Base-by-base conservation (phyloP, 1,284 basidiomycete species). In the Ceratobasidium sp. region DNA sequence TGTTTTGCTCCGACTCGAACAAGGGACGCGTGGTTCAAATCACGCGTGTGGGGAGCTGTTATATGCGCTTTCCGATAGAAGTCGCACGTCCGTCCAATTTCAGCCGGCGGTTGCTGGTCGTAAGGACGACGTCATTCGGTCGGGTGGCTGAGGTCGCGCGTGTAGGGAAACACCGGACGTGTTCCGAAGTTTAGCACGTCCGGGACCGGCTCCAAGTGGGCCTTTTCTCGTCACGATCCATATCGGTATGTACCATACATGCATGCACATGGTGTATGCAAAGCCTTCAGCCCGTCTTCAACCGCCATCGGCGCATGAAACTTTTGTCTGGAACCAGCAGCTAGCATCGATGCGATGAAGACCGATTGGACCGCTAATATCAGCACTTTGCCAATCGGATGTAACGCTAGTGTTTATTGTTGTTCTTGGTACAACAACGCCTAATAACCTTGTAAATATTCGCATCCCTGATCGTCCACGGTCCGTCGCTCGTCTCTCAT, bases 381-480 rank as follows among this genome's bases (percentile, higher is more conserved):
- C 48, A 48, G 5, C 28, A 44, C 48, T 67, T 67, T 46, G 33
- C 33, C 46, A 61, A 61, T 61, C 57, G 26, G 57, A 38, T 67
- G 33, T 73, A 33, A 33, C 33, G 33, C 33, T 33, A n/a, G n/a
- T n/a, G 33, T 33, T 33, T 33, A 33, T 33, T 33, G 33, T 33
- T 73, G 44, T 50, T 48, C 12, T 56, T 52, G 12, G 33, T 64
- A 44, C 38, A 64, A 23, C n/a, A 33, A 33, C 33, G 33, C 13
- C 70, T 50, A 38, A 62, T 73, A 73, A 46, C 33, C n/a, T 62
- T 13, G 56, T 73, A 62, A 62, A 57, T 52, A 68, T 71, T 62
- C 65, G 65, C 57, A 61, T 73, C 70, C 70, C 70, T 73, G 70
- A 73, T 73, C 38, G 70, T 73, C 70, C 70, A 73, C 70, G 70